Evolutionary conservation across 345 rosid species (phyloP).

Genomic region (Gossypium anomalum): DNA sequence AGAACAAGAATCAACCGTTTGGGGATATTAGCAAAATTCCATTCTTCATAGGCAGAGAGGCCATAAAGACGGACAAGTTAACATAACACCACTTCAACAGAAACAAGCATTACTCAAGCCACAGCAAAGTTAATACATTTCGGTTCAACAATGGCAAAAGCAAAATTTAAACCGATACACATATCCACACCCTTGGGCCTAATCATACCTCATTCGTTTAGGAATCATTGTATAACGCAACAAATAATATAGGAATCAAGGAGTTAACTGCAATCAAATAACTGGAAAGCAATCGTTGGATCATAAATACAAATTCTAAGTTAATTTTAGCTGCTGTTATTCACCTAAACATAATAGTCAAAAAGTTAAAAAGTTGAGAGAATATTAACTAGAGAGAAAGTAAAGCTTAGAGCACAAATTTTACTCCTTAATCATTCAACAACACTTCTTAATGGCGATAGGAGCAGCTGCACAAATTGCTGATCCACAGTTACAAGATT

Average conservation of each 20-base stretch:
- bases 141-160: too few species aligned
- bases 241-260: neutral
- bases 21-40: too few species aligned
- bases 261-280: neutral
- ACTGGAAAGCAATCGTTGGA: neutral
- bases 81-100: too few species aligned
- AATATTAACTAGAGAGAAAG: neutral
- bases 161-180: too few species aligned
- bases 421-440: neutral
- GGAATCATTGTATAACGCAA: constrained; percentile 8
- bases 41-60: too few species aligned
- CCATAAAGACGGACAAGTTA: too few species aligned
- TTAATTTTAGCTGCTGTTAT: neutral
- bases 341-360: neutral
- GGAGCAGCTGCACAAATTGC: constrained; percentile 25
- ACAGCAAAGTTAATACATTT: too few species aligned
- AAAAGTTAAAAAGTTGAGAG: neutral
- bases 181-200: too few species aligned
- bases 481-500: constrained; percentile 30
- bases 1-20: constrained; percentile 11
- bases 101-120: too few species aligned
- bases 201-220: too few species aligned
- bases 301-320: neutral
- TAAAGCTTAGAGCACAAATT: neutral
- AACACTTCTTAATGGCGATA: neutral